Conservation (phyloP, 352 stramenopile species). For the Phytopythium kandeliae region DNA sequence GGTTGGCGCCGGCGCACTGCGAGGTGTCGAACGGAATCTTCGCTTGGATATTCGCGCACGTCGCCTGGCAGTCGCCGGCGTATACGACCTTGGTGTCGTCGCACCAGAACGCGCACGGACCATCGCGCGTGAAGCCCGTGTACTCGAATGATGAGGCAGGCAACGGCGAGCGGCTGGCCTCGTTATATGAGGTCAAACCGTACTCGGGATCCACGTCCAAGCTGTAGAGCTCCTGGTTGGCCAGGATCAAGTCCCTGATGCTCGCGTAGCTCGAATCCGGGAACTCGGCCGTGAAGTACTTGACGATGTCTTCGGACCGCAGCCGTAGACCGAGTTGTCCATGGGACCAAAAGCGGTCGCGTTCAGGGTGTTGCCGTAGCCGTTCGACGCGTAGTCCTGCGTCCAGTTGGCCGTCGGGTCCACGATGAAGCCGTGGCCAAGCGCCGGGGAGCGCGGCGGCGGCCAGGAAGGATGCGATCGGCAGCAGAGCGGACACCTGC, state of each 20-base stretch:
- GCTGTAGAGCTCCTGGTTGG: conserved; percentile 37
- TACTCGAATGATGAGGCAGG: conserved; percentile 29
- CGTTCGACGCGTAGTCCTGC: conserved; percentile 33
- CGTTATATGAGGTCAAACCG: conserved; percentile 5
- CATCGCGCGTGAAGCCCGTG: conserved; percentile 49
- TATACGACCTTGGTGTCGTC: too few species aligned
- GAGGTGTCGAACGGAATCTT: conserved; percentile 9
- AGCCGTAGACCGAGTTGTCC: conserved; percentile 39
- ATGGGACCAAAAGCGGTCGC: conserved; percentile 23
- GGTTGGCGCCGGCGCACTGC: conserved; percentile 37
- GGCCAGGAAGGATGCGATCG: conserved; percentile 14
- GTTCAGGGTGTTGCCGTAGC: conserved; percentile 42
- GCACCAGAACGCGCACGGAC: conserved; percentile 58
- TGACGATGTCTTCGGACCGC: conserved; percentile 27
- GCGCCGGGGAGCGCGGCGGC: conserved; percentile 4
- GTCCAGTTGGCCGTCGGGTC: conserved; percentile 25
- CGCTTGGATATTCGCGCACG: conserved; percentile 23
- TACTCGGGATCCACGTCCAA: conserved; percentile 25
- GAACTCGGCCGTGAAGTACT: conserved; percentile 30
- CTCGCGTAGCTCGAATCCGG: conserved; percentile 27
- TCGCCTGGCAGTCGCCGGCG: conserved; percentile 42
- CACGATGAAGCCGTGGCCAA: conserved; percentile 35
- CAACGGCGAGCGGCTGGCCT: conserved; percentile 15
- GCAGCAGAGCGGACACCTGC: conserved; percentile 13
- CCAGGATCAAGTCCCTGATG: conserved; percentile 32